These are phyloP conservation scores for Salix dunnii DNA, from an alignment of 345 rosid species.

Conservation along the genomic window DNA sequence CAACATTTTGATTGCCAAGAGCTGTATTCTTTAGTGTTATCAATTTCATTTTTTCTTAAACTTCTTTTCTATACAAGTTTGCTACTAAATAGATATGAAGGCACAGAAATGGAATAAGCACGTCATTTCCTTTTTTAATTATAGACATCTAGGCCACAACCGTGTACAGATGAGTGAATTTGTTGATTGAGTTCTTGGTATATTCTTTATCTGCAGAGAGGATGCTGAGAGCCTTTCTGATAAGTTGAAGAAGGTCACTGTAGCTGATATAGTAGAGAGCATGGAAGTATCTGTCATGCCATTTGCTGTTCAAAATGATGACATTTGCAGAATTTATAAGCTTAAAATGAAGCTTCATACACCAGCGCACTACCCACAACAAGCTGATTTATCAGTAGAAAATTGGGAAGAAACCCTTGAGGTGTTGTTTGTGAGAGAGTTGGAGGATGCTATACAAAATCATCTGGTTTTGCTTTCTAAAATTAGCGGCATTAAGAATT, in stretches of 20 bases:
- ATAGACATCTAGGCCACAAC: background rate
- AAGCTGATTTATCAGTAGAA: slow-evolving; percentile 40
- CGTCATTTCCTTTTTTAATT: background rate
- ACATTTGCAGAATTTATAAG: slow-evolving; percentile 60
- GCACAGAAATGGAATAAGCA: background rate
- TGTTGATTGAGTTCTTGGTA: too few relatives aligned
- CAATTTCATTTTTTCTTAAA: too few relatives aligned
- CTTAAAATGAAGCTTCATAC: slow-evolving; percentile 69
- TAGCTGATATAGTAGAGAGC: slow-evolving; percentile 70
- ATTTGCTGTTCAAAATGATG: slow-evolving; percentile 35
- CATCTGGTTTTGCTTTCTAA: slow-evolving; percentile 58
- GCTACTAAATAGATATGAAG: too few relatives aligned
- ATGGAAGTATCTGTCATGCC: slow-evolving; percentile 64
- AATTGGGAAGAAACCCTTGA: slow-evolving; percentile 66
- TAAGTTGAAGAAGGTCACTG: slow-evolving; percentile 71
- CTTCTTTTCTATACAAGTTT: too few relatives aligned
- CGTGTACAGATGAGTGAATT: too few relatives aligned
- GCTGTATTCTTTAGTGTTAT: too few relatives aligned
- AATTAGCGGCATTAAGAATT: slow-evolving; percentile 67
- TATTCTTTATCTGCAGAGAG: slow-evolving; percentile 46
- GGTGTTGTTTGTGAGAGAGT: slow-evolving; percentile 55
- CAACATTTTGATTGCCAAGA: too few relatives aligned
- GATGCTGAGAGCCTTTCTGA: slow-evolving; percentile 63
- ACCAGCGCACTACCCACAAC: slow-evolving; percentile 55
- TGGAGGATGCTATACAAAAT: slow-evolving; percentile 87